These are phyloP conservation scores for Xylariaceae sp. DNA, from an alignment of 2,329 filamentous ascomycete species.

Conservation along the genomic window DNA sequence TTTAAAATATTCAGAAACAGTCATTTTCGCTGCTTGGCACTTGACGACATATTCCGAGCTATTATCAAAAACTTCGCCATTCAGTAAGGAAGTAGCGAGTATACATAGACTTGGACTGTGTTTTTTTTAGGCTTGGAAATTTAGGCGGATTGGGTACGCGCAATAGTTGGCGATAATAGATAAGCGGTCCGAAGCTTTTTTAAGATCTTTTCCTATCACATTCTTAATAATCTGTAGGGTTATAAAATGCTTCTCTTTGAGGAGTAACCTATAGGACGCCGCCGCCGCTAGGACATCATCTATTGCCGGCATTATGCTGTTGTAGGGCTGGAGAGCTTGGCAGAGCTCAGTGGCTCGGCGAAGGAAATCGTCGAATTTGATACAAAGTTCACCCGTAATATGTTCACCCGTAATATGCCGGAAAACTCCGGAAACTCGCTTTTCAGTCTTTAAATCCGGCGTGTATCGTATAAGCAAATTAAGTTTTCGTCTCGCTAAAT, in stretches of 20 bases:
- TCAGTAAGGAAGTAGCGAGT: not conserved
- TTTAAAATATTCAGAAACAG: not conserved
- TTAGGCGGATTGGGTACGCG: not conserved
- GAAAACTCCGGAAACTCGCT: not conserved
- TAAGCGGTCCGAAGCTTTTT: not conserved
- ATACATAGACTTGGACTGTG: not conserved
- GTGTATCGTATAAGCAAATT: not conserved
- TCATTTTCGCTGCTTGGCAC: not conserved
- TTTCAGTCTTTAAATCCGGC: not conserved
- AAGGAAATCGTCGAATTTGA: not conserved
- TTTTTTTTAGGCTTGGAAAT: not conserved
- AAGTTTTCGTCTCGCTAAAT: not conserved
- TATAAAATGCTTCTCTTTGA: not conserved
- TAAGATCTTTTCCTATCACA: not conserved
- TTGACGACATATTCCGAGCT: not conserved
- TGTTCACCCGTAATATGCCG: not conserved
- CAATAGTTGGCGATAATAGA: not conserved
- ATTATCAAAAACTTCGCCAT: not conserved
- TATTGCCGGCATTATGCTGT: not conserved
- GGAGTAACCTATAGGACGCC: not conserved
- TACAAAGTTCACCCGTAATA: no score
- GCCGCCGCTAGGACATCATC: not conserved
- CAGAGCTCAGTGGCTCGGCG: not conserved
- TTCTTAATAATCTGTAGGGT: not conserved
- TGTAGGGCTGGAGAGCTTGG: not conserved